Base-by-base conservation (phyloP, 202 grass and related monocot species). In the Eragrostis tef region DNA sequence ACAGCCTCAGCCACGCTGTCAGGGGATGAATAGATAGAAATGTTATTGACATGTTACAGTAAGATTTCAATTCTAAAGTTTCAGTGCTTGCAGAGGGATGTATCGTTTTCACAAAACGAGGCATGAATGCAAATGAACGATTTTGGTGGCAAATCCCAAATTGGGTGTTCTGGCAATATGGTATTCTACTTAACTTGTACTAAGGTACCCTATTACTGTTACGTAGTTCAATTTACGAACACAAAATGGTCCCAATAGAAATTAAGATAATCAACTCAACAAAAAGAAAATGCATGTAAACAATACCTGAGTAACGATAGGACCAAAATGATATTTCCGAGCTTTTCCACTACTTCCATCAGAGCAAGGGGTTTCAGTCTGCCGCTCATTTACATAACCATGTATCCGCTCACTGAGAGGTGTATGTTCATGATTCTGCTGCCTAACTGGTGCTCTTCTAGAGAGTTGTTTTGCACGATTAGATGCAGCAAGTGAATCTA, bases 251-350 rank as follows among this genome's bases (percentile, higher is more conserved):
- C 54, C 34, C 34, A 42, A 72, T 8, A 65, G n/a, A 65, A 67
- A 49, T 4, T 47, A 31, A 54, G 60, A 81, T n/a, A 56, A 78
- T 45, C n/a, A 60, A 71, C 22, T 60, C 6, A 78, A 79, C 13
- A 67, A 71, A 71, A 66, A 24, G 39, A 68, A 17, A 27, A 21
- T 52, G 29, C 52, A 29, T 67, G 42, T 31, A 78, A 79, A 19
- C 10, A 29, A 75, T 91, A 91, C 92, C 92, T 89, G 78, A 77
- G 5, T 69, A 72, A 91, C 66, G 66, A 86, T 46, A 81, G 84
- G 84, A 70, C 71, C 87, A 89, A 83, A 79, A 85, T 80, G 50
- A 59, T 52, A 65, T 71, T 80, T 85, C 10, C 7, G 65, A 78
- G 71, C 43, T n/a, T 73, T 29, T 64, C 74, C 78, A 83, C 56